phyloP scores from a whole-genome alignment of 1,284 basidiomycete genomes.

The Boletellus sp. region DNA sequence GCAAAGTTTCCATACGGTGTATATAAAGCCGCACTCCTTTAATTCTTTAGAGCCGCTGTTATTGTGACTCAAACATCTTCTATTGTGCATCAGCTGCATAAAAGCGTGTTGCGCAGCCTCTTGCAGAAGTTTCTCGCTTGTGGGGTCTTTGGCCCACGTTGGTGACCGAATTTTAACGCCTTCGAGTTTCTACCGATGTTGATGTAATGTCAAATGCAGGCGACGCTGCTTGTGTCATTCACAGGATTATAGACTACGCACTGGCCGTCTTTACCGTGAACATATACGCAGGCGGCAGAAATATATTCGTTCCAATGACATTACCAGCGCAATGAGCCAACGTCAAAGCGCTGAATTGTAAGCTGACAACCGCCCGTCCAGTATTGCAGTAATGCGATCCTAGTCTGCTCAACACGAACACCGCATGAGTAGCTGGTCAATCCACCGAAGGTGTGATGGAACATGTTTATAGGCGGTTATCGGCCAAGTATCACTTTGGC shows the following conservation, averaged over 20 bases:
- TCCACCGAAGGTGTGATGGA: no score
- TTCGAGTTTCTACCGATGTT: slow-evolving; percentile 48
- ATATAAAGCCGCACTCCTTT: slow-evolving; percentile 12
- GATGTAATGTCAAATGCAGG: slow-evolving; percentile 50
- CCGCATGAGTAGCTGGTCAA: no score
- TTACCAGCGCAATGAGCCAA: slow-evolving; percentile 40
- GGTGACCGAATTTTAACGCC: slow-evolving; percentile 23
- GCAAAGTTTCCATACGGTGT: slow-evolving; percentile 6
- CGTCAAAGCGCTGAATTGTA: no score
- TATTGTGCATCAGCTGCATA: slow-evolving; percentile 60
- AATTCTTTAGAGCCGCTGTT: not conserved
- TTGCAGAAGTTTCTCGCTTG: slow-evolving; percentile 50
- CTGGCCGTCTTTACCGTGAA: slow-evolving; percentile 52
- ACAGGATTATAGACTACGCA: slow-evolving; percentile 49
- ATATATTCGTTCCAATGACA: slow-evolving; percentile 60
- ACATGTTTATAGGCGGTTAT: no score
- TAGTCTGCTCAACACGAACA: no score
- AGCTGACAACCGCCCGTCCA: no score
- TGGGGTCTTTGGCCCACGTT: slow-evolving; percentile 45
- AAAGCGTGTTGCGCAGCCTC: slow-evolving; percentile 62
- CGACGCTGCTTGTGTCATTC: slow-evolving; percentile 52
- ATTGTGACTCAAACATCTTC: slow-evolving; percentile 19
- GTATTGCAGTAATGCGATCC: no score
- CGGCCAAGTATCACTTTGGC: no score
- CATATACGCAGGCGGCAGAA: slow-evolving; percentile 58